Conservation (phyloP, 2,329 filamentous ascomycete species). For the Alternaria viburni region DNA sequence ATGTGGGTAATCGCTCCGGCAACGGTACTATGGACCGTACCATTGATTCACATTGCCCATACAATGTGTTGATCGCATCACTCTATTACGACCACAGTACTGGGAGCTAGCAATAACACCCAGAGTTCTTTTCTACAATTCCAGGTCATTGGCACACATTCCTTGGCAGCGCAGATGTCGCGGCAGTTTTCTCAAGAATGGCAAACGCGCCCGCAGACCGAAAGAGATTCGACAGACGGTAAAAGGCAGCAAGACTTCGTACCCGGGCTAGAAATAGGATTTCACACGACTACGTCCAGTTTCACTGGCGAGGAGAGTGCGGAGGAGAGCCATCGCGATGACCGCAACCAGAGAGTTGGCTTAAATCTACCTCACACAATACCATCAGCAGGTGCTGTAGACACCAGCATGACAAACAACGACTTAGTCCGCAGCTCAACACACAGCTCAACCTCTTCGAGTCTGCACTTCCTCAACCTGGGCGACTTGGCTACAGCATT, state of each 20-base stretch:
- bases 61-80: neutral
- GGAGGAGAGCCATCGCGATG: neutral
- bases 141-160: neutral
- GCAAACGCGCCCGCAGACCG: neutral
- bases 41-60: neutral
- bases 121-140: neutral
- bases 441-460: neutral
- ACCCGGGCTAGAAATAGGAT: neutral
- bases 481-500: neutral
- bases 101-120: neutral
- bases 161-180: neutral
- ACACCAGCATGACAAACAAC: neutral
- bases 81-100: neutral
- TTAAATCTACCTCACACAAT: neutral
- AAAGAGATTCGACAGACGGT: neutral
- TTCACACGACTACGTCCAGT: neutral
- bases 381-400: neutral
- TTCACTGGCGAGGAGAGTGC: neutral
- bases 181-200: neutral
- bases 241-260: neutral
- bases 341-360: neutral
- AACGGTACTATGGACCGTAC: neutral
- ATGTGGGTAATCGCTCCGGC: neutral
- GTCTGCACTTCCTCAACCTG: neutral
- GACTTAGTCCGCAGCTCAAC: neutral